Evolutionary conservation across 2,329 filamentous ascomycete genomes (phyloP).

Genomic region (Apiospora sp.): DNA sequence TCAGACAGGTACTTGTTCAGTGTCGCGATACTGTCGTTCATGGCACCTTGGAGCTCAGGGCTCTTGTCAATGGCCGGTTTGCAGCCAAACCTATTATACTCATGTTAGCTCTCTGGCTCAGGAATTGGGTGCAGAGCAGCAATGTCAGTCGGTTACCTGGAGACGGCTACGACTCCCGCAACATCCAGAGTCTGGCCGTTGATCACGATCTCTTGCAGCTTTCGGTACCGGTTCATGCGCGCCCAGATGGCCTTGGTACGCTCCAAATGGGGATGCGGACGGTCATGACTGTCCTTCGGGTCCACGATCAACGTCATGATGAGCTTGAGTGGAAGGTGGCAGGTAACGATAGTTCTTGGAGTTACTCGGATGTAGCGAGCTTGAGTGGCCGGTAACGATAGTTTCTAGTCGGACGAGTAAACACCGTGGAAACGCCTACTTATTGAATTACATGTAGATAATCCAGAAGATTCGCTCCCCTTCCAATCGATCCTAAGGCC

Average conservation of each 20-base stretch:
- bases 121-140: neutral
- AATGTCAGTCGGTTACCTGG: slow-evolving; percentile 19
- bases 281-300: neutral
- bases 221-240: slow-evolving; percentile 18
- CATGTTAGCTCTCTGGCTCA: neutral
- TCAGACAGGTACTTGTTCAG: slow-evolving; percentile 24
- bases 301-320: neutral
- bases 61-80: slow-evolving; percentile 25
- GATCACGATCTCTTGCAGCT: slow-evolving; percentile 5
- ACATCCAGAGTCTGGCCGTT: slow-evolving; percentile 24
- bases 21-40: slow-evolving; percentile 23
- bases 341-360: too few relatives aligned
- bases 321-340: too few relatives aligned
- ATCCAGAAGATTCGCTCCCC: too few relatives aligned
- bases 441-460: too few relatives aligned
- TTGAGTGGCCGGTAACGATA: too few relatives aligned
- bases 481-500: too few relatives aligned
- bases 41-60: slow-evolving; percentile 14
- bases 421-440: too few relatives aligned
- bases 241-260: slow-evolving; percentile 24
- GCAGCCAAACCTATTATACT: slow-evolving; percentile 2
- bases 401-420: too few relatives aligned
- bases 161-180: slow-evolving; percentile 26
- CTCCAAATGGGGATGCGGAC: slow-evolving; percentile 22
- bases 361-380: too few relatives aligned